Evolutionary conservation across 2,329 filamentous ascomycete species (phyloP).

Genomic region (Falciphora oryzae): DNA sequence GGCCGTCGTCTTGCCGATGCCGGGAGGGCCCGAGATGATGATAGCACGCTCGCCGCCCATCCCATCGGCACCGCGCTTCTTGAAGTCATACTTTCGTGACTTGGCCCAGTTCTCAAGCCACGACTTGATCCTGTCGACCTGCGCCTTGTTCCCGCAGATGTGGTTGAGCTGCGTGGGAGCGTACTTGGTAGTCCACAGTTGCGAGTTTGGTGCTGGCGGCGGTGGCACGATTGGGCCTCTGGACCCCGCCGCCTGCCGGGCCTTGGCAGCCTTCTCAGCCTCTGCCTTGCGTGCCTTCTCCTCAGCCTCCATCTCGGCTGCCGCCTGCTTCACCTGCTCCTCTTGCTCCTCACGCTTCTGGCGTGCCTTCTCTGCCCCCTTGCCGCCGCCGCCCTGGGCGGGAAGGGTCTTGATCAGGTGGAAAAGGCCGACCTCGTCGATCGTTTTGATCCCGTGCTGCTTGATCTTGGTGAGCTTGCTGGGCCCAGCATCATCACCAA

Average conservation of each 20-base stretch:
- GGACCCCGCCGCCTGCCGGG: slow-evolving; percentile 35
- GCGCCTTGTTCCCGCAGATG: slow-evolving; percentile 90
- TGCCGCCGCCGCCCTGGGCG: slow-evolving; percentile 79
- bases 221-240: slow-evolving; percentile 32
- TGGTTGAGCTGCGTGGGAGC: slow-evolving; percentile 78
- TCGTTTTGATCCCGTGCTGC: slow-evolving; percentile 76
- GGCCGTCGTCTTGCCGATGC: slow-evolving; percentile 95
- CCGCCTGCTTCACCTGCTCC: slow-evolving; percentile 72
- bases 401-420: slow-evolving; percentile 76
- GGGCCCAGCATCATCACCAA: slow-evolving; percentile 86
- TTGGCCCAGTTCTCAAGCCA: slow-evolving; percentile 84
- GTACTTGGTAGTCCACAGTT: slow-evolving; percentile 93
- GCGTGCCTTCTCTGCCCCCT: slow-evolving; percentile 77
- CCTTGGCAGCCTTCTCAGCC: slow-evolving; percentile 48
- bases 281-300: slow-evolving; percentile 56
- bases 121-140: slow-evolving; percentile 81
- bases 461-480: slow-evolving; percentile 87
- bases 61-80: slow-evolving; percentile 76
- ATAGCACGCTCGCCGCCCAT: slow-evolving; percentile 80
- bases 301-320: slow-evolving; percentile 78
- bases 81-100: slow-evolving; percentile 73
- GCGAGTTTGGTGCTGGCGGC: slow-evolving; percentile 43
- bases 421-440: slow-evolving; percentile 89
- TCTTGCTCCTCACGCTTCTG: slow-evolving; percentile 83
- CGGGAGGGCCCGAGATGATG: slow-evolving; percentile 90